These are phyloP conservation scores for Carex arenaria DNA, from an alignment of 202 grass and related monocot genomes.

Conservation along the genomic window DNA sequence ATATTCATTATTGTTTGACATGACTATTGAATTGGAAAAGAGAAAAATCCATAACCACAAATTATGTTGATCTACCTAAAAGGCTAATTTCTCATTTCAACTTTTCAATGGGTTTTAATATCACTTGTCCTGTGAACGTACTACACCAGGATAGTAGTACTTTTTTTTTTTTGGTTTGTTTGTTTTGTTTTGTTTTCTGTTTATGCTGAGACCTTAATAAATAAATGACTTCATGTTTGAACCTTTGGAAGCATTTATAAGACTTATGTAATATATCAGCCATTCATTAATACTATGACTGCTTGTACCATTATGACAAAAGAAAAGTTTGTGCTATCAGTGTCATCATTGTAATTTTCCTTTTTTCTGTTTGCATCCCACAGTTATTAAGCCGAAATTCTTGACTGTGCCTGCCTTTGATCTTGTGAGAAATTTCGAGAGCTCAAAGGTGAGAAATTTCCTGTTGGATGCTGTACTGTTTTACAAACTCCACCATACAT, in stretches of 20 bases:
- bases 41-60: background rate
- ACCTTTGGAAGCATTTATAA: background rate
- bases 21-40: background rate
- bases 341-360: background rate
- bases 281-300: background rate
- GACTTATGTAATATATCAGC: background rate
- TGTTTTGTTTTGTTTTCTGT: background rate
- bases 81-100: background rate
- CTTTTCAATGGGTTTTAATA: too few relatives aligned
- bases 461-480: background rate
- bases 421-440: background rate
- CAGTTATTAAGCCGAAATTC: background rate
- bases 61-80: background rate
- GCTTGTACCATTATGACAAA: background rate
- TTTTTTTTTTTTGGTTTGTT: too few relatives aligned
- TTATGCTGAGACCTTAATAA: background rate
- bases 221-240: background rate
- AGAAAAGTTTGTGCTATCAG: background rate
- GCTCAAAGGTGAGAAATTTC: background rate
- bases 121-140: too few relatives aligned
- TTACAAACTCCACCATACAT: background rate
- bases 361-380: background rate
- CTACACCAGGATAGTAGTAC: too few relatives aligned
- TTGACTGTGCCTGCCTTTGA: background rate
- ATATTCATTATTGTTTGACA: too few relatives aligned